These are phyloP conservation scores for Jamesozyma piceae DNA, from an alignment of 805 yeast species.

Conservation along the genomic window DNA sequence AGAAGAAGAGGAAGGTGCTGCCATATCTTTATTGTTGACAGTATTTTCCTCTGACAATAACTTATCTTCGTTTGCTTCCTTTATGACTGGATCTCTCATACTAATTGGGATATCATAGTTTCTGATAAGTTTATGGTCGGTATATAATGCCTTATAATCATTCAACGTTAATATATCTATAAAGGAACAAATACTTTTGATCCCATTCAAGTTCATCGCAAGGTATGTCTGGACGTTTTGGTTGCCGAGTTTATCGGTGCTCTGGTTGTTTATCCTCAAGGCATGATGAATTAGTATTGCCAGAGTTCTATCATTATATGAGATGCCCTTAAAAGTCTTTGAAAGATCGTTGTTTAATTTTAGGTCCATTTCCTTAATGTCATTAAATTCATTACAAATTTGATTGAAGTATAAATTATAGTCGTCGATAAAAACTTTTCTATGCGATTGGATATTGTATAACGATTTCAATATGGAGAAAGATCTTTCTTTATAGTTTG, in stretches of 20 bases:
- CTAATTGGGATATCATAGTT: constrained; percentile 21
- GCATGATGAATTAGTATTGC: constrained; percentile 51
- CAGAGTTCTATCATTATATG: constrained; percentile 46
- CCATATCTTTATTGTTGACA: background rate
- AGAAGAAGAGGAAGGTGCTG: background rate
- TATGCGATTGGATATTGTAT: constrained; percentile 37
- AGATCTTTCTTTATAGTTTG: constrained; percentile 61
- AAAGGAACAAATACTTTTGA: constrained; percentile 15
- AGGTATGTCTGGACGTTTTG: constrained; percentile 13
- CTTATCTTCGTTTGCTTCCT: background rate
- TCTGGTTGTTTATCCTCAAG: constrained; percentile 8
- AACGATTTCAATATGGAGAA: constrained; percentile 56
- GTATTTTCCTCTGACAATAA: too few relatives aligned
- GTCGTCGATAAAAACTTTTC: constrained; percentile 50
- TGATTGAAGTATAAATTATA: constrained; percentile 51
- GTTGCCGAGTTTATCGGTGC: background rate
- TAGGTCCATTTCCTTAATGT: constrained; percentile 33
- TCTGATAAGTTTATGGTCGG: constrained; percentile 28
- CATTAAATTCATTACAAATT: constrained; percentile 11
- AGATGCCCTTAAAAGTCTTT: constrained; percentile 25
- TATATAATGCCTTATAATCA: constrained; percentile 32
- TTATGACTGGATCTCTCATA: constrained; percentile 6
- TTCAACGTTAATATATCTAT: constrained; percentile 23
- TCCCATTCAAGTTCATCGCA: constrained; percentile 14
- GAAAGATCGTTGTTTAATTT: constrained; percentile 36